phyloP scores from a whole-genome alignment of 163 green algal species.

The Volvox carteri region DNA sequence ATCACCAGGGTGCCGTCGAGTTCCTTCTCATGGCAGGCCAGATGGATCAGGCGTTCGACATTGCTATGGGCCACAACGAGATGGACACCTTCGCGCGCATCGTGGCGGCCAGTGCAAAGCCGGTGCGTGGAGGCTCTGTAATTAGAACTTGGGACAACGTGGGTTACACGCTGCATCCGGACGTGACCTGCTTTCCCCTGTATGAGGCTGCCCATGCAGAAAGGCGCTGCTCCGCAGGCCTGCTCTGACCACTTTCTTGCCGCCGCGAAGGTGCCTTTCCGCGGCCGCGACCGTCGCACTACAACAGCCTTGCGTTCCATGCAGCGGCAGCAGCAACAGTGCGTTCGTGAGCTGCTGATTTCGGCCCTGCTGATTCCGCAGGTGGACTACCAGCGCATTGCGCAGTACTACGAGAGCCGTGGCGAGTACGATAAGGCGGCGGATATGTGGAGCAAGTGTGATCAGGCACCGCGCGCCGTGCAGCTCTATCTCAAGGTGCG shows the following conservation, averaged over 20 bases:
- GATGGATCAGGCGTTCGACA: conserved; percentile 83
- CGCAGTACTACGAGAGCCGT: conserved; percentile 79
- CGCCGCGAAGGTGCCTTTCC: too few relatives aligned
- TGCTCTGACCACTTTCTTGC: too few relatives aligned
- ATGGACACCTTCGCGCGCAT: conserved; percentile 83
- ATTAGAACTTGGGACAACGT: too few relatives aligned
- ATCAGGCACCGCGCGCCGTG: conserved; percentile 66
- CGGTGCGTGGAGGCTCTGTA: too few relatives aligned
- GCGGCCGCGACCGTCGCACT: too few relatives aligned
- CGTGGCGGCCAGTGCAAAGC: conserved; percentile 62
- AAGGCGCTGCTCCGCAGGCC: too few relatives aligned
- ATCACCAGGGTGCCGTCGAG: conserved; percentile 73
- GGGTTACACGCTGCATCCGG: too few relatives aligned
- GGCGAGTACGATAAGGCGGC: conserved; percentile 73
- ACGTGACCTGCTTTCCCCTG: too few relatives aligned
- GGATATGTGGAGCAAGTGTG: conserved; percentile 70
- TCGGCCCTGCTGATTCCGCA: neutral
- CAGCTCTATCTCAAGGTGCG: conserved; percentile 73
- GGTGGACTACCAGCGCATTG: conserved; percentile 67
- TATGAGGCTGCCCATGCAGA: too few relatives aligned
- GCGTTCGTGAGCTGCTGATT: too few relatives aligned
- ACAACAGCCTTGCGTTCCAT: too few relatives aligned
- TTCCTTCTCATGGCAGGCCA: conserved; percentile 80
- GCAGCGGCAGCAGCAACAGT: too few relatives aligned
- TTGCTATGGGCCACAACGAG: conserved; percentile 74